Evolutionary conservation across 2,329 filamentous ascomycete genomes (phyloP), one percentile per base, ranked within the genome.

Genomic region (Botryotinia narcissicola): DNA sequence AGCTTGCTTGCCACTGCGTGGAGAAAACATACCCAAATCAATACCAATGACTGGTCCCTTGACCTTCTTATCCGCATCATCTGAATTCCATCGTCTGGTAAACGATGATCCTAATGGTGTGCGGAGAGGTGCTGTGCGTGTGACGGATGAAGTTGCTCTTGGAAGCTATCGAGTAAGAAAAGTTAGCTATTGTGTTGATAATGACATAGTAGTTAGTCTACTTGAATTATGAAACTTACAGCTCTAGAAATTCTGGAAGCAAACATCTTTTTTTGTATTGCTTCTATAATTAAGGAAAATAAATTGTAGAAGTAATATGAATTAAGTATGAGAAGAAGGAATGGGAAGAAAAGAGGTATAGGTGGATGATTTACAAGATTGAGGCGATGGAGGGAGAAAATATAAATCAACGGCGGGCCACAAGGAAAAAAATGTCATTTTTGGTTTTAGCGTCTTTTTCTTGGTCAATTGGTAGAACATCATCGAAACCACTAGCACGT

Each of bases 11-110:
- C 57, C 40, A 71, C 64, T 29, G 40, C 67, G 40, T 32, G 60
- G 66, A 37, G 18, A 37, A 32, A 62, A 86, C 89, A 82, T 88
- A 91, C 95, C 95, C 82, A 98, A 86, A 89, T 98, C 95, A 83
- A 98, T 98, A 91, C 96, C 96, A 82, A 98, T 98, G 84, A 98
- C 95, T 81, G 93, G 86, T 82, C 96, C 96, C 87, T 95, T 93
- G 75, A 98, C 93, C 90, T 98, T 98, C 83, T 89, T 88, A 74
- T 86, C 86, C 81, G 89, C 89, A 78, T 92, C 91, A 79, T 93
- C 92, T 59, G 91, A 74, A 46, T 71, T 92, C 84, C 92, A 92
- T 86, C 92, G 94, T 81, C 92, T 88, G 82, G 91, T 90, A 83
- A 95, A 93, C 80, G 90, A 89, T 77, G 92, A 90, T 78, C 87